Conservation (phyloP, 306 rosid species). For the Benincasa hispida region DNA sequence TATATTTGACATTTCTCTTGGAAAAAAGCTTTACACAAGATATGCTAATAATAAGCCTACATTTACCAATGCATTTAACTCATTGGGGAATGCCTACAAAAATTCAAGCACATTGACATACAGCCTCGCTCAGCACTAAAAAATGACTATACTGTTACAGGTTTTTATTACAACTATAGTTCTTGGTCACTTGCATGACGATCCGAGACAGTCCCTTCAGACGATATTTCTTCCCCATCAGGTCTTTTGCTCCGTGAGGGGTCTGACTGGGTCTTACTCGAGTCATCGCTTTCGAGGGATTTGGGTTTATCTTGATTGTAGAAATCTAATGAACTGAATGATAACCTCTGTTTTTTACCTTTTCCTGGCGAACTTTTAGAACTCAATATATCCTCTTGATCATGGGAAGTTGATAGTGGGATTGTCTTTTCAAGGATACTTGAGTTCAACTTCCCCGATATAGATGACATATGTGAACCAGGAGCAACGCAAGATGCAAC, state of each 20-base stretch:
- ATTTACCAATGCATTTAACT: conserved; percentile 44
- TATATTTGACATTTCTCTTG: conserved; percentile 64
- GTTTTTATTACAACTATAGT: conserved; percentile 33
- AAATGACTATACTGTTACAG: conserved; percentile 33
- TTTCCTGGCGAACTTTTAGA: conserved; percentile 27
- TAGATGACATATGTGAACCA: conserved; percentile 29
- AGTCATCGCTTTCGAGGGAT: conserved; percentile 47
- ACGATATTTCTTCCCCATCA: conserved; percentile 49
- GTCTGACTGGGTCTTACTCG: conserved; percentile 87
- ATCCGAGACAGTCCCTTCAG: conserved; percentile 95
- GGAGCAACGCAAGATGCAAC: conserved; percentile 75
- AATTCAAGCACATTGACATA: conserved; percentile 58
- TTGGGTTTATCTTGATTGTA: not conserved
- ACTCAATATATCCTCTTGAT: conserved; percentile 33
- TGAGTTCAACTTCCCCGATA: conserved; percentile 37
- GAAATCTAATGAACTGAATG: conserved; percentile 20
- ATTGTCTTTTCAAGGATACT: conserved; percentile 31
- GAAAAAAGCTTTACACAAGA: conserved; percentile 55
- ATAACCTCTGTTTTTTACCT: conserved; percentile 26
- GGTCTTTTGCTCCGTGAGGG: conserved; percentile 46
- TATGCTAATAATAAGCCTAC: conserved; percentile 33
- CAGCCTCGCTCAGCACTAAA: conserved; percentile 43
- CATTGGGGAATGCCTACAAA: conserved; percentile 64
- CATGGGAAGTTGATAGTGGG: conserved; percentile 49
- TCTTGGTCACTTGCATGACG: conserved; percentile 57